Evolutionary conservation across 805 yeast genomes (phyloP), one percentile per base, ranked within the genome.

Genomic region (Candida quercuum): DNA sequence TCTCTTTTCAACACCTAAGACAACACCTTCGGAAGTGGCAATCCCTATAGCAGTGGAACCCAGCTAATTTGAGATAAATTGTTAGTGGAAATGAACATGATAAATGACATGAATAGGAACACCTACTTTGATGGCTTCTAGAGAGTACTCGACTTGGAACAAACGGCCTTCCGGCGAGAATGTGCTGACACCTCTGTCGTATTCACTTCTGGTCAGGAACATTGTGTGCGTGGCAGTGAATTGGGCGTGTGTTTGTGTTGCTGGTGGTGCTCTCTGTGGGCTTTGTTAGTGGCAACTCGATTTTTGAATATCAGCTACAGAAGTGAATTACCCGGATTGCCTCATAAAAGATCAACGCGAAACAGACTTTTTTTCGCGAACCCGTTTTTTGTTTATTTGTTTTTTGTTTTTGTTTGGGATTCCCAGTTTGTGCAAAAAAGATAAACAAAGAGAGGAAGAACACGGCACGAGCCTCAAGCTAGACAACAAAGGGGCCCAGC

Each of bases 1-100:
- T 59, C 98, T 76, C 64, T 93, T 94, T 66, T 93, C 99, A 19
- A 94, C 99, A 21, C 96, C 98, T 28, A 93, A 73, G 26, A 94
- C 81, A 15, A 93, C 96, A 48, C 99, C 99, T 60, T 91, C 95
- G 35, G 88, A 78, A 13, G 99, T 93, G 46, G 88, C 78, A 47
- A 93, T 86, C 37, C 99, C 99, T 56, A 93, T 89, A 43, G 99
- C 99, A 2, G 99, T 93, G 31, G 97, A 87, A n/a, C 96, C 96
- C 29, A 79, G 70, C 71, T 66, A 34, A 35, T 7, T 21, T 26
- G 13, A 17, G 6, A 17, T 20, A 20, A 20, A 17, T 20, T 21
- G 25, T 28, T 16, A 12, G n/a, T 17, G n/a, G n/a, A n/a, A n/a
- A n/a, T n/a, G n/a, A n/a, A n/a, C n/a, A n/a, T n/a, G n/a, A n/a